phyloP scores from a whole-genome alignment of 2,329 filamentous ascomycete species.

The Fusarium sp. region DNA sequence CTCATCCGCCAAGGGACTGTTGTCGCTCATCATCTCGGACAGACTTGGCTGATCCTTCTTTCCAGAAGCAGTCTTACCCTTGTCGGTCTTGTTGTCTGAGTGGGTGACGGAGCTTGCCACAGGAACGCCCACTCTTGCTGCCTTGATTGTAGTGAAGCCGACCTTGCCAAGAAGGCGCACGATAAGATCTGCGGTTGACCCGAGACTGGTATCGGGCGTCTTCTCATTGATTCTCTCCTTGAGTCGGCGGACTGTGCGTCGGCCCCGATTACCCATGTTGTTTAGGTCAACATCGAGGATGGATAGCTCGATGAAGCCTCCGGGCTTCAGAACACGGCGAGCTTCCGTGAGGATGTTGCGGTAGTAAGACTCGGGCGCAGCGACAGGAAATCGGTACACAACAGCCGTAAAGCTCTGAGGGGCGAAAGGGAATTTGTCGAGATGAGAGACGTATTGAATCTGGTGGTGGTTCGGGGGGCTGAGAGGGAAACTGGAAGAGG shows the following conservation, averaged over 20 bases:
- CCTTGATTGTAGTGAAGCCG: conserved; percentile 79
- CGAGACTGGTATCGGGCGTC: conserved; percentile 71
- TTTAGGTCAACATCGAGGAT: conserved; percentile 84
- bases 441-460: conserved; percentile 74
- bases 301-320: conserved; percentile 82
- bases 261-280: conserved; percentile 81
- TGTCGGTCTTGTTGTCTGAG: conserved; percentile 36
- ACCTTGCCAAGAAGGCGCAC: conserved; percentile 75
- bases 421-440: conserved; percentile 79
- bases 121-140: conserved; percentile 82
- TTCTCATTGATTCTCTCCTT: conserved; percentile 77
- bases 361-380: conserved; percentile 76
- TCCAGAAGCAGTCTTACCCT: conserved; percentile 29
- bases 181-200: conserved; percentile 71
- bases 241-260: conserved; percentile 75
- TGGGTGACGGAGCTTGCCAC: conserved; percentile 68
- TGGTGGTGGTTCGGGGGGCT: conserved; percentile 81
- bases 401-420: conserved; percentile 81
- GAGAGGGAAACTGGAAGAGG: conserved; percentile 63
- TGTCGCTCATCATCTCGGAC: conserved; percentile 79
- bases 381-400: conserved; percentile 81
- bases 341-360: conserved; percentile 80
- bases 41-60: conserved; percentile 67
- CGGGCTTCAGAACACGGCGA: conserved; percentile 81
- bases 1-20: conserved; percentile 79